phyloP scores from a whole-genome alignment of 2,329 filamentous ascomycete species.

The Scleromitrula shiraiana region DNA sequence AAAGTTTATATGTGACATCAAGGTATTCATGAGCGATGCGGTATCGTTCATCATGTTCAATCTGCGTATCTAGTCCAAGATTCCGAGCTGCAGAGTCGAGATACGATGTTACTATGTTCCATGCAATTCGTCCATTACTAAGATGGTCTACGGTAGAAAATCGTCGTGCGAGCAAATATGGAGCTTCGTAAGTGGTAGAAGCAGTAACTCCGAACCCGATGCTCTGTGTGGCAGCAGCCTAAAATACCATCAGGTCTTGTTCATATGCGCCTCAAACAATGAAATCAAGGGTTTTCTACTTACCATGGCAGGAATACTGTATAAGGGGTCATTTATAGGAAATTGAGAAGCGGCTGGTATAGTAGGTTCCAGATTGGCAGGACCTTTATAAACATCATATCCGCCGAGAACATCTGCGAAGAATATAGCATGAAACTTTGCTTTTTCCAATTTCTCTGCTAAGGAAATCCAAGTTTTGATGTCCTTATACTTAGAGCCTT shows the following conservation, averaged over 20 bases:
- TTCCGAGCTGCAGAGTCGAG: constrained; percentile 59
- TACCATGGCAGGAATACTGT: constrained; percentile 58
- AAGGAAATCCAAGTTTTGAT: constrained; percentile 54
- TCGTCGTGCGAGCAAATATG: constrained; percentile 20
- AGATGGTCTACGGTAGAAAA: constrained; percentile 28
- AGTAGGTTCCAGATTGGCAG: constrained; percentile 49
- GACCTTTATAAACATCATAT: constrained; percentile 62
- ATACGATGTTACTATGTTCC: constrained; percentile 58
- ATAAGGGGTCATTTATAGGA: constrained; percentile 62
- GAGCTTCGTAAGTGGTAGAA: constrained; percentile 55
- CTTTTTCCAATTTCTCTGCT: constrained; percentile 50
- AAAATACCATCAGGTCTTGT: neutral
- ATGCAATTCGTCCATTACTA: constrained; percentile 48
- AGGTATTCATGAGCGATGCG: constrained; percentile 56
- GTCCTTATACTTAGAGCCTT: constrained; percentile 53
- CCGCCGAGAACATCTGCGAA: constrained; percentile 60
- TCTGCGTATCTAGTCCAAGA: constrained; percentile 48
- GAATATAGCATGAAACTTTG: constrained; percentile 59
- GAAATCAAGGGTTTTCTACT: constrained; percentile 29
- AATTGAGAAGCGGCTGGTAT: constrained; percentile 58
- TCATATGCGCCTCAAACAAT: no score
- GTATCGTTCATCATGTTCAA: constrained; percentile 61
- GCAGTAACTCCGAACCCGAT: constrained; percentile 64
- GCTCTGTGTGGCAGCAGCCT: constrained; percentile 46
- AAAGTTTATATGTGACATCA: constrained; percentile 24